Evolutionary conservation across 2,329 filamentous ascomycete species (phyloP).

Genomic region (Xylaria sp.): DNA sequence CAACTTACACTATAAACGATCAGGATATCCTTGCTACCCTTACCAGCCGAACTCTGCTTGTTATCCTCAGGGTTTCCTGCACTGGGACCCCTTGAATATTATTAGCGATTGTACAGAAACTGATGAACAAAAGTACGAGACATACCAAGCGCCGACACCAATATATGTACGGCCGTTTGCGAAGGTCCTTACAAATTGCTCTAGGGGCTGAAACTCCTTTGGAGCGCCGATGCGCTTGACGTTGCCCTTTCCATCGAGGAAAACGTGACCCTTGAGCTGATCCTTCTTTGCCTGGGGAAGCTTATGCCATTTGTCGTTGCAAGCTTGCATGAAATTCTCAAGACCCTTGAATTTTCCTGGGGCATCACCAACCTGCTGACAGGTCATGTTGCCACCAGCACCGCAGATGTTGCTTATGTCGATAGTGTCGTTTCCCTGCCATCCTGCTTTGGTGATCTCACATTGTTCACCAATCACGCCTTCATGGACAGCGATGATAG

Average conservation of each 20-base stretch:
- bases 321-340: constrained; percentile 53
- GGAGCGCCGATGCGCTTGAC: constrained; percentile 51
- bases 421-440: constrained; percentile 42
- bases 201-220: constrained; percentile 51
- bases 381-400: constrained; percentile 54
- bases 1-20: constrained; percentile 52
- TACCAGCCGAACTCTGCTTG: constrained; percentile 51
- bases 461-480: constrained; percentile 54
- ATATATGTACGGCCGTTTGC: constrained; percentile 54
- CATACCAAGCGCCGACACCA: constrained; percentile 51
- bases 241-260: constrained; percentile 46
- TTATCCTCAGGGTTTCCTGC: constrained; percentile 51
- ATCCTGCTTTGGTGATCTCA: constrained; percentile 54
- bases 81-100: constrained; percentile 44
- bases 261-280: constrained; percentile 49
- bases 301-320: constrained; percentile 50
- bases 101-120: constrained; percentile 16
- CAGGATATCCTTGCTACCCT: constrained; percentile 54
- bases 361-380: constrained; percentile 51
- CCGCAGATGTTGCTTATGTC: constrained; percentile 53
- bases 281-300: constrained; percentile 49
- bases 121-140: background rate
- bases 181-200: constrained; percentile 52
- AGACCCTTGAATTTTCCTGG: constrained; percentile 51
- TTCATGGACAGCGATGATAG: constrained; percentile 54